Percentiles rank a stretch among this genome's conserved stretches.
These are phyloP conservation scores for Aureobasidium sp. DNA, from an alignment of 2,329 filamentous ascomycete species.

Conservation along the genomic window DNA sequence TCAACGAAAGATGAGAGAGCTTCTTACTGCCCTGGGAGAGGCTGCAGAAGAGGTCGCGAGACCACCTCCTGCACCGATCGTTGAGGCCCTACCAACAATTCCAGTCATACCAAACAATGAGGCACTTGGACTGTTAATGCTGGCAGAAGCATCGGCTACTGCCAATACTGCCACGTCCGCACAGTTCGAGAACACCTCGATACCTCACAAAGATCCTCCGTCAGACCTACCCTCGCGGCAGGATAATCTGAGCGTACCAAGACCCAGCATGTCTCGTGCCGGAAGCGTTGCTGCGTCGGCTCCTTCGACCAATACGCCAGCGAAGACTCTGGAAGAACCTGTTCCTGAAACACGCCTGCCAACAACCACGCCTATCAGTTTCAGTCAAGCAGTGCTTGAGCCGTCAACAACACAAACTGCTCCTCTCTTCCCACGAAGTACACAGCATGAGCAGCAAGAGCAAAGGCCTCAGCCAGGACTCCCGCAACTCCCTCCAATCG, in stretches of 20 bases:
- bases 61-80: conserved; percentile 16
- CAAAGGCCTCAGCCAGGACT: neutral
- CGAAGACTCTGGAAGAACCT: neutral
- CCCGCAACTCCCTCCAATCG: neutral
- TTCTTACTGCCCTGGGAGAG: conserved; percentile 29
- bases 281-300: neutral
- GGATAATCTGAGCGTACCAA: conserved; percentile 4
- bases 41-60: conserved; percentile 20
- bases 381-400: conserved; percentile 14
- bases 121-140: conserved; percentile 34
- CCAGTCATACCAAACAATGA: conserved; percentile 35
- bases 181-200: neutral
- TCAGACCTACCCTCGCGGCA: neutral
- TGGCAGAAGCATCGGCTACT: conserved; percentile 31
- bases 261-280: conserved; percentile 11
- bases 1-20: conserved; percentile 29
- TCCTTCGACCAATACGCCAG: neutral
- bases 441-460: neutral
- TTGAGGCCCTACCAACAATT: conserved; percentile 18
- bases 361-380: neutral
- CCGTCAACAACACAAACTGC: conserved; percentile 13
- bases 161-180: neutral
- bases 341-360: neutral
- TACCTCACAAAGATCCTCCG: neutral
- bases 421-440: neutral